These are phyloP conservation scores for Collybia sp. DNA, from an alignment of 768 basidiomycete species.

Conservation along the genomic window DNA sequence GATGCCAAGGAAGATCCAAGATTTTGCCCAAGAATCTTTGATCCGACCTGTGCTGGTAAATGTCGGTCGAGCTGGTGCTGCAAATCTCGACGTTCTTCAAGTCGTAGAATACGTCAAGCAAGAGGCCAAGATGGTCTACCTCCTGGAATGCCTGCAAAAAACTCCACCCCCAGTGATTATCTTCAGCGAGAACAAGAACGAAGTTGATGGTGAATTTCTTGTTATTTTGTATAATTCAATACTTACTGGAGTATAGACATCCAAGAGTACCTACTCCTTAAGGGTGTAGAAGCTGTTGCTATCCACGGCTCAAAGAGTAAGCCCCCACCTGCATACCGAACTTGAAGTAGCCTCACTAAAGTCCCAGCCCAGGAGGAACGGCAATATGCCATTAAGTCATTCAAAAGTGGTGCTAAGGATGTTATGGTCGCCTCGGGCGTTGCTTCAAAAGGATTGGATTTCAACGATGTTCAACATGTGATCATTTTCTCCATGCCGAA, in stretches of 20 bases:
- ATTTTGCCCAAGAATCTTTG: constrained; percentile 96
- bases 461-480: constrained; percentile 98
- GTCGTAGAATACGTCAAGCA: constrained; percentile 99
- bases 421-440: constrained; percentile 99
- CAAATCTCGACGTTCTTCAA: constrained; percentile 93
- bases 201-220: constrained; percentile 82
- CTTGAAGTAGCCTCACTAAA: constrained; percentile 1
- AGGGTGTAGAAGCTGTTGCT: constrained; percentile 97
- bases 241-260: constrained; percentile 59
- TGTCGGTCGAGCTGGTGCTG: constrained; percentile 96
- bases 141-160: constrained; percentile 96
- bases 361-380: constrained; percentile 93
- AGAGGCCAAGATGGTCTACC: constrained; percentile 99
- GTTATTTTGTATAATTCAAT: constrained; percentile 2
- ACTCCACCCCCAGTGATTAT: constrained; percentile 97
- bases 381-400: constrained; percentile 97
- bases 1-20: constrained; percentile 98
- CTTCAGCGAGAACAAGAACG: constrained; percentile 99
- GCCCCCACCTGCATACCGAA: constrained; percentile 15
- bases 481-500: constrained; percentile 99
- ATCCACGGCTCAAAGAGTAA: constrained; percentile 97
- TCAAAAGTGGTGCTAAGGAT: constrained; percentile 96
- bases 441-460: constrained; percentile 97
- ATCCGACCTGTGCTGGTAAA: constrained; percentile 94
- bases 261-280: constrained; percentile 93